phyloP scores from a whole-genome alignment of 164 flowering plant species.

The Chloranthus sessilifolius region DNA sequence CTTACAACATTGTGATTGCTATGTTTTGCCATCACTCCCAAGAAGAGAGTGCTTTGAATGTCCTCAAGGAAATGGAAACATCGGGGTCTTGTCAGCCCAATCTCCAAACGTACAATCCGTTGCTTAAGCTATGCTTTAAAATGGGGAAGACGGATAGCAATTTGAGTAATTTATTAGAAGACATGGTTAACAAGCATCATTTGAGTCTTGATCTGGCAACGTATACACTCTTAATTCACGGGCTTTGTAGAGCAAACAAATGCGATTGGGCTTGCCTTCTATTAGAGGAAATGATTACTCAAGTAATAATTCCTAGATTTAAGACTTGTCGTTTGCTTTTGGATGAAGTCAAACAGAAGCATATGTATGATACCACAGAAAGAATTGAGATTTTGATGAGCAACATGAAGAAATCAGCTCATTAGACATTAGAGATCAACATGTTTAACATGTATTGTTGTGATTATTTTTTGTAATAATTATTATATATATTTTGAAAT shows the following conservation, averaged over 20 bases:
- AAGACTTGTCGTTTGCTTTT: conserved; percentile 59
- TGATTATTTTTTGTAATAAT: no score
- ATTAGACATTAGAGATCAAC: conserved; percentile 1
- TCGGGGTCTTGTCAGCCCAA: conserved; percentile 54
- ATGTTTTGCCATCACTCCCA: conserved; percentile 54
- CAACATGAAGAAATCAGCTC: conserved; percentile 28
- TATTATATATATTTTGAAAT: no score
- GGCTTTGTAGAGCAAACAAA: conserved; percentile 56
- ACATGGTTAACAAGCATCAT: conserved; percentile 65
- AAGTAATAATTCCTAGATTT: conserved; percentile 48
- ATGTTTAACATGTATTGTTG: no score
- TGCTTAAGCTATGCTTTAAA: conserved; percentile 61
- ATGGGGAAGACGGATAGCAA: conserved; percentile 28
- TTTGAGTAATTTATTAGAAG: conserved; percentile 42
- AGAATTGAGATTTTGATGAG: conserved; percentile 49
- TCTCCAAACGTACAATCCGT: conserved; percentile 55
- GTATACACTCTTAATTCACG: conserved; percentile 65
- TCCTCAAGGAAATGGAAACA: conserved; percentile 44
- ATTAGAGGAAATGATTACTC: conserved; percentile 59
- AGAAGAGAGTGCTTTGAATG: conserved; percentile 39
- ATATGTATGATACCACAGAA: conserved; percentile 49
- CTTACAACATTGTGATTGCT: conserved; percentile 69
- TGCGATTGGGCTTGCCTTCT: conserved; percentile 58
- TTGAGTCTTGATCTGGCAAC: conserved; percentile 64
- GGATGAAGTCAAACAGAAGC: conserved; percentile 43